Evolutionary conservation across 495 filamentous ascomycete genomes (phyloP).

Genomic region (Hypomontagnella monticulosa): DNA sequence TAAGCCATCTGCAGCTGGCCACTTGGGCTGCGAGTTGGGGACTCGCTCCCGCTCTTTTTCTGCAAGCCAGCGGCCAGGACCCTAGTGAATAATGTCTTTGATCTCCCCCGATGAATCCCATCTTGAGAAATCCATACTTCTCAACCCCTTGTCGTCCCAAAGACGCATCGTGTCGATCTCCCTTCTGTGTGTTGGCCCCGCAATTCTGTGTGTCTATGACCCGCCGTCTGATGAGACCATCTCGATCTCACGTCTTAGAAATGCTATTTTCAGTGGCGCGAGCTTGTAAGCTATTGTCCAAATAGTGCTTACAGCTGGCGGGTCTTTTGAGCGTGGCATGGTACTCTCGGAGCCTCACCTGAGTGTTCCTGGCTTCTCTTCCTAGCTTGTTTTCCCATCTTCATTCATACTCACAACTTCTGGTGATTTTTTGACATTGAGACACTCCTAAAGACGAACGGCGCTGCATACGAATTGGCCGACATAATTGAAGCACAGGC

Average conservation of each 20-base stretch:
- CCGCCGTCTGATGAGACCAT: constrained; percentile 15
- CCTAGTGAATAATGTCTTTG: constrained; percentile 22
- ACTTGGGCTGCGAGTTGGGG: constrained; percentile 20
- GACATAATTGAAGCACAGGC: background rate
- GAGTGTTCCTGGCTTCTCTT: background rate
- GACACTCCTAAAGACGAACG: background rate
- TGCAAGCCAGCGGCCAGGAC: constrained; percentile 9
- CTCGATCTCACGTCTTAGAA: constrained; percentile 21
- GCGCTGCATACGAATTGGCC: background rate
- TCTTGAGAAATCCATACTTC: constrained; percentile 27
- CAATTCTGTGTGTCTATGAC: constrained; percentile 14
- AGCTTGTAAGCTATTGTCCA: constrained; percentile 17
- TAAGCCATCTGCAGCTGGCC: constrained; percentile 25
- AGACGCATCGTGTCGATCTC: constrained; percentile 24
- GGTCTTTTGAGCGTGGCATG: constrained; percentile 24
- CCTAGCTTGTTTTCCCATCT: constrained; percentile 4
- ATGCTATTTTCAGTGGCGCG: constrained; percentile 26
- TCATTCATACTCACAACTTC: constrained; percentile 5
- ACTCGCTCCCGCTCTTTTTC: constrained; percentile 25
- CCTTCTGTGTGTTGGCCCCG: constrained; percentile 6
- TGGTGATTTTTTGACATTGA: background rate
- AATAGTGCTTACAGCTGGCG: constrained; percentile 31
- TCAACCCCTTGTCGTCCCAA: constrained; percentile 31
- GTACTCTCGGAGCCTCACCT: constrained; percentile 16
- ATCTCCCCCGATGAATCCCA: constrained; percentile 33